Base-by-base conservation (phyloP, 2,329 filamentous ascomycete species). In the Fusarium penzigii region DNA sequence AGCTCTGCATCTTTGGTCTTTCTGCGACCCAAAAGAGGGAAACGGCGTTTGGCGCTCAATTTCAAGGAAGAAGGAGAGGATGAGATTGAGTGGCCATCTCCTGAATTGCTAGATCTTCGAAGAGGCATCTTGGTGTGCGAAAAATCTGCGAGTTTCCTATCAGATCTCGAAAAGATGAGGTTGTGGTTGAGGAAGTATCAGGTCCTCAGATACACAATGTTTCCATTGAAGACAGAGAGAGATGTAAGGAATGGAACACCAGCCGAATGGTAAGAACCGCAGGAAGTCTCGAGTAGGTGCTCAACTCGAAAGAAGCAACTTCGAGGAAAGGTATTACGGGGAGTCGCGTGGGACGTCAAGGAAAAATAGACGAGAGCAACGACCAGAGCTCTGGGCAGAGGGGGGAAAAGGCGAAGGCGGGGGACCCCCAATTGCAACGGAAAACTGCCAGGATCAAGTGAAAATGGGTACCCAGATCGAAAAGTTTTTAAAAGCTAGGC, bases 11-110 rank as follows among this genome's bases (percentile, higher is more conserved):
- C 51, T 32, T 59, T 53, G 51, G 52, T 62, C 52, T 62, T 66
- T 55, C 55, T 66, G 42, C 64, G 63, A 53, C 59, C 58, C 40
- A 69, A 56, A 16, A 69, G 65, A 32, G 66, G 66, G 51, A 69
- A 69, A 39, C 65, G 66, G 50, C 67, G 64, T 44, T 62, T 66
- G 38, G 67, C 63, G 46, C 65, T 61, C 17, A 67, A 48, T 20
- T 58, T 62, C 42, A 61, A 59, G 2, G 54, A 58, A 17, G 58
- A 61, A 36, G 59, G 59, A 10, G 55, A 58, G 17, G 62, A 64
- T 13, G 53, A 36, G 48, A 46, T 48, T 52, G 62, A 65, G 46
- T 59, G 59, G 29, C 51, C 56, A 29, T 65, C 63, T 45, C 51
- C 57, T 25, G 64, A 57, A 52, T 62, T 65, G 50, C 53, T 64